A percentile compares a stretch with the other conserved stretches of the same genome.
These are phyloP conservation scores for Colletotrichum caudatum DNA, from an alignment of 2,329 filamentous ascomycete genomes.

Conservation along the genomic window DNA sequence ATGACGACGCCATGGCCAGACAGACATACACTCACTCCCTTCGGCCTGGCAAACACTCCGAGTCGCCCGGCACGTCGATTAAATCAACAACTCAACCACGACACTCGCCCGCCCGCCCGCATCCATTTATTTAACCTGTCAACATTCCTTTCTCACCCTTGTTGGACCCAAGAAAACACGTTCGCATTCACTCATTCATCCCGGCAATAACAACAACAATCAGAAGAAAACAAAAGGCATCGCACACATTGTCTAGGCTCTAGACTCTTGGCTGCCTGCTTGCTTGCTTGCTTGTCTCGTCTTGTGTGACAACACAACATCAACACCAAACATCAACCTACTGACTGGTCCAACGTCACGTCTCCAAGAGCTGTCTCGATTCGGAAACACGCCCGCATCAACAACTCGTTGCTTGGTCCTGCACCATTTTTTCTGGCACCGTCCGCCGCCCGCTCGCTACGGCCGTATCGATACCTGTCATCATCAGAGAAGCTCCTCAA, in stretches of 20 bases:
- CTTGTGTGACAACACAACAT: neutral
- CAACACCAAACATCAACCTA: neutral
- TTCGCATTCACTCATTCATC: neutral
- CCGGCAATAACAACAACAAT: neutral
- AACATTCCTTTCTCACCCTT: neutral
- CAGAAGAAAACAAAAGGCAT: neutral
- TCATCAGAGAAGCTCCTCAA: no score
- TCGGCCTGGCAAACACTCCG: conserved; percentile 17
- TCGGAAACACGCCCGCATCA: conserved; percentile 18
- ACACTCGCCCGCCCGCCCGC: neutral
- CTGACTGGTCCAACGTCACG: neutral
- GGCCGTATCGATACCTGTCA: conserved; percentile 23
- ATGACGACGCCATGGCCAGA: conserved; percentile 31
- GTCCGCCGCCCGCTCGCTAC: conserved; percentile 22
- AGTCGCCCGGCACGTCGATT: neutral
- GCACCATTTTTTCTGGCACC: neutral
- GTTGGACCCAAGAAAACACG: no score
- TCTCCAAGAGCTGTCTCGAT: conserved; percentile 16
- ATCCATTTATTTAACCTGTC: neutral
- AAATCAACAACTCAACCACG: neutral
- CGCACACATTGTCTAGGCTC: neutral
- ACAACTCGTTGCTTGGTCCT: conserved; percentile 6
- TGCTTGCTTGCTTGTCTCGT: neutral
- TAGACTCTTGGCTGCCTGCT: neutral
- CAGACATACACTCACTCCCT: no score